phyloP scores from a whole-genome alignment of 805 yeast species.

The Myxozyma melibiosi region DNA sequence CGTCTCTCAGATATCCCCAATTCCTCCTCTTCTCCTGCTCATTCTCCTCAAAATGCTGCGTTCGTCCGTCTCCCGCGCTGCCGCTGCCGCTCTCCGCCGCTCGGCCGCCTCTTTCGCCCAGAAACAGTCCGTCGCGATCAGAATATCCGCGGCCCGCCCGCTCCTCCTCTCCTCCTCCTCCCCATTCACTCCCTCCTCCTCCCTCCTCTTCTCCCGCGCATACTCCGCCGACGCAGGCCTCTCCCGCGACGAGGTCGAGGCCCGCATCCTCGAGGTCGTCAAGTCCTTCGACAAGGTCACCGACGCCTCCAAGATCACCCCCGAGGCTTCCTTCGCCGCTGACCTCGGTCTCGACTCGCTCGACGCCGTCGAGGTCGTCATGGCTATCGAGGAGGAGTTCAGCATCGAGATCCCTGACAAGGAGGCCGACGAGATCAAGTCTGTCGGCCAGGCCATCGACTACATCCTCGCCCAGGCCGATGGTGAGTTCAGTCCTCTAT shows the following conservation, averaged over 20 bases:
- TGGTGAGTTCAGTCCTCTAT: constrained; percentile 39
- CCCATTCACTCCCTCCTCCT: constrained; percentile 8
- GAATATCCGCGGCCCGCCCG: constrained; percentile 1
- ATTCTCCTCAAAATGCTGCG: constrained; percentile 8
- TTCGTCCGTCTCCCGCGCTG: constrained; percentile 8
- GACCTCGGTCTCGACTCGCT: constrained; percentile 90
- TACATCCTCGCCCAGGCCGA: constrained; percentile 65
- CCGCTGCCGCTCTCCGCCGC: constrained; percentile 9
- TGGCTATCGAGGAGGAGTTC: constrained; percentile 86
- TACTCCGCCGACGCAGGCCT: constrained; percentile 67
- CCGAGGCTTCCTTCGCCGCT: constrained; percentile 45
- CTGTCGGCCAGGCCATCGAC: constrained; percentile 90
- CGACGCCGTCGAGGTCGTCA: constrained; percentile 93
- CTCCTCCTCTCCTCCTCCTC: not conserved
- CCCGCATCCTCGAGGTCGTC: constrained; percentile 79
- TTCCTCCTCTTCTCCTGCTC: constrained; percentile 1
- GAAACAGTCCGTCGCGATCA: constrained; percentile 8
- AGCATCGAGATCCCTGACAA: constrained; percentile 85
- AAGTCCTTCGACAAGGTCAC: constrained; percentile 61
- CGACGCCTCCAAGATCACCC: constrained; percentile 39
- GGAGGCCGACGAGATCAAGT: constrained; percentile 89
- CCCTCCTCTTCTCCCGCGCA: constrained; percentile 41
- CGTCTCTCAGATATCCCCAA: not conserved
- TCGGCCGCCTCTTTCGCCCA: constrained; percentile 7
- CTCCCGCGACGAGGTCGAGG: constrained; percentile 75